A percentile compares a stretch with the other conserved stretches of the same genome.
Evolutionary conservation across 1,284 basidiomycete species (phyloP).

Genomic region (Puccinia triticina): DNA sequence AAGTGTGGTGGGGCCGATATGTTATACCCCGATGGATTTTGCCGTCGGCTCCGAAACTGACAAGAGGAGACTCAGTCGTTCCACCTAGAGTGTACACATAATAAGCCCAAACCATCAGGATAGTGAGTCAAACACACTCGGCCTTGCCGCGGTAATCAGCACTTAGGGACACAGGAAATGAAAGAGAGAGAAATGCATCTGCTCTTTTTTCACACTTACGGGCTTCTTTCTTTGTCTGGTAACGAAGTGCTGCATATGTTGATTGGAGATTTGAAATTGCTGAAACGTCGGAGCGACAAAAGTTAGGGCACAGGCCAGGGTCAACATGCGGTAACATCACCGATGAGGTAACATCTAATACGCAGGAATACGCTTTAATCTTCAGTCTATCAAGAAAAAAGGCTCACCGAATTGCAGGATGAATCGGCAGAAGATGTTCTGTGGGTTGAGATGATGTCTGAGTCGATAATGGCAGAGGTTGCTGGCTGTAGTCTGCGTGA

Average conservation of each 20-base stretch:
- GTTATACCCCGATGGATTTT: too few relatives aligned
- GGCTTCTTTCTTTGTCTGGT: neutral
- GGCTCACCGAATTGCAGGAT: conserved; percentile 22
- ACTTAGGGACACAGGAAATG: neutral
- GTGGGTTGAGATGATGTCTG: neutral
- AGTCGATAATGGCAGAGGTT: neutral
- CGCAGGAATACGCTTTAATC: neutral
- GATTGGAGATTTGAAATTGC: conserved; percentile 12
- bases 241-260: neutral
- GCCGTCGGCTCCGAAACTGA: too few relatives aligned
- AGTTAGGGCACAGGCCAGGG: neutral
- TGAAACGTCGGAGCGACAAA: neutral
- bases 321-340: neutral
- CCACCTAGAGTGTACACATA: neutral
- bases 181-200: neutral
- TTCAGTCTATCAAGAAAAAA: neutral
- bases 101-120: neutral
- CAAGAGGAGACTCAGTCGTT: too few relatives aligned
- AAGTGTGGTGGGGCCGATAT: too few relatives aligned
- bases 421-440: neutral
- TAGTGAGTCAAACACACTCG: too few relatives aligned
- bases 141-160: too few relatives aligned
- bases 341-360: neutral
- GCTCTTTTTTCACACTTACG: neutral
- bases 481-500: neutral